These are phyloP conservation scores for Aspergillus japonicus DNA, from an alignment of 2,329 filamentous ascomycete genomes.

Conservation along the genomic window DNA sequence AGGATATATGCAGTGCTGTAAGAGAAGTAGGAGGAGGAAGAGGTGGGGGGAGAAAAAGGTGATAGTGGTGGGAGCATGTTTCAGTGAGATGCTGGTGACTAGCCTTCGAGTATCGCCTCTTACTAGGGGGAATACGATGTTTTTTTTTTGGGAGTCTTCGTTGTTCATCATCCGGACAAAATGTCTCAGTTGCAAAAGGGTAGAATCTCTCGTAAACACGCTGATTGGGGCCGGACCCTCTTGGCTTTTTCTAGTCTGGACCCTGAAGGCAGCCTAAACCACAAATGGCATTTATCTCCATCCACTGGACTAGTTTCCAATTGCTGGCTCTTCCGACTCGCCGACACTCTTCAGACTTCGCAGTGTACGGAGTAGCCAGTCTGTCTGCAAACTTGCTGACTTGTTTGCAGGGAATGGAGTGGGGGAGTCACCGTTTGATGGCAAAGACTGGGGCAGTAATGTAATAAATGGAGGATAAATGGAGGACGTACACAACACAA, in stretches of 20 bases:
- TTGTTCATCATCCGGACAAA: not conserved
- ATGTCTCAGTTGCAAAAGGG: conserved; percentile 13
- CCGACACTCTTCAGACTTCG: not conserved
- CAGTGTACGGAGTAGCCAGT: not conserved
- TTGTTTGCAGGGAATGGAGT: not conserved
- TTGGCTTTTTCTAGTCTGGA: conserved; percentile 26
- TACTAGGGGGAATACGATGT: not conserved
- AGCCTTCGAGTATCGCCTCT: not conserved
- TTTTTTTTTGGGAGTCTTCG: not conserved
- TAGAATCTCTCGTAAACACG: too few relatives aligned
- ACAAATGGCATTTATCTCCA: not conserved
- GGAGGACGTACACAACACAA: too few relatives aligned
- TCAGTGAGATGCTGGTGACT: not conserved
- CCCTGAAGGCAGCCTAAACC: conserved; percentile 1
- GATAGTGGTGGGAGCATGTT: conserved; percentile 1
- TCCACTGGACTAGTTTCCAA: not conserved
- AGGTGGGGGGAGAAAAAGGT: too few relatives aligned
- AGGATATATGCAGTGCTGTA: too few relatives aligned
- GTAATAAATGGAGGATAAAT: too few relatives aligned
- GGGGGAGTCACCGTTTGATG: not conserved
- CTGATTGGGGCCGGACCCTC: conserved; percentile 13
- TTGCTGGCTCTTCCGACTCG: not conserved
- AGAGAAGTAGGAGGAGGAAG: too few relatives aligned
- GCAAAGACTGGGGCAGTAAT: not conserved
- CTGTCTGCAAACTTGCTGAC: not conserved